These are phyloP conservation scores for Pleodorina starrii DNA, from an alignment of 139 green algal species.

Conservation along the genomic window DNA sequence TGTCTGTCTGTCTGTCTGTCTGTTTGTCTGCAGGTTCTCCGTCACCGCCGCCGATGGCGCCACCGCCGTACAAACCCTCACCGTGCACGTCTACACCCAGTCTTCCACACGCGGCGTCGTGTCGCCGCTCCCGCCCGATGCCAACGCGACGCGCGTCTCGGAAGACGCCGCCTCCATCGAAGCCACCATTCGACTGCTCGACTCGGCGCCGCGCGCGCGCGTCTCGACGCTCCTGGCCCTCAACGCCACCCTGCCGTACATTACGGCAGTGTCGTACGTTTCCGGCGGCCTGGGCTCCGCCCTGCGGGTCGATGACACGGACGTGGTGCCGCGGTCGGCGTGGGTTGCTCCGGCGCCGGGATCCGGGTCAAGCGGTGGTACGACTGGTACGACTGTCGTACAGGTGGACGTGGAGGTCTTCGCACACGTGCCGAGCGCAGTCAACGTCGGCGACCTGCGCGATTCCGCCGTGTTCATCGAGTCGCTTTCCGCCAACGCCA, in stretches of 20 bases:
- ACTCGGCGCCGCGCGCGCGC: background rate
- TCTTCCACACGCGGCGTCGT: background rate
- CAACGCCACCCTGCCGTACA: no score
- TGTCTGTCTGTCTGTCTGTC: no score
- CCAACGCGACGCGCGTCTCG: background rate
- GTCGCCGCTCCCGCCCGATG: background rate
- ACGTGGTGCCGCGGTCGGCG: background rate
- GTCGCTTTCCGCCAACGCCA: background rate
- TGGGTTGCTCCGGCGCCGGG: no score
- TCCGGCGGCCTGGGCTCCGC: background rate
- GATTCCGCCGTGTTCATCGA: background rate
- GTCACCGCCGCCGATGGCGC: slow-evolving; percentile 16
- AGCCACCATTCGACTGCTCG: background rate
- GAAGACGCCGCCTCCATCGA: background rate
- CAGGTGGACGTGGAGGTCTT: background rate
- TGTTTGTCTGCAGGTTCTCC: slow-evolving; percentile 38
- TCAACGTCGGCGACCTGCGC: background rate
- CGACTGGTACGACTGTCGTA: no score
- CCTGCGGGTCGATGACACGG: background rate
- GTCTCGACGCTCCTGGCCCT: no score
- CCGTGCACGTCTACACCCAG: background rate
- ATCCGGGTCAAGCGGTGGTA: no score
- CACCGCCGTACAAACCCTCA: background rate
- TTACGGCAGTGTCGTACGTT: background rate
- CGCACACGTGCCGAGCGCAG: background rate